phyloP scores from a whole-genome alignment of 2,329 filamentous ascomycete species.

The Fusarium ambrosium region DNA sequence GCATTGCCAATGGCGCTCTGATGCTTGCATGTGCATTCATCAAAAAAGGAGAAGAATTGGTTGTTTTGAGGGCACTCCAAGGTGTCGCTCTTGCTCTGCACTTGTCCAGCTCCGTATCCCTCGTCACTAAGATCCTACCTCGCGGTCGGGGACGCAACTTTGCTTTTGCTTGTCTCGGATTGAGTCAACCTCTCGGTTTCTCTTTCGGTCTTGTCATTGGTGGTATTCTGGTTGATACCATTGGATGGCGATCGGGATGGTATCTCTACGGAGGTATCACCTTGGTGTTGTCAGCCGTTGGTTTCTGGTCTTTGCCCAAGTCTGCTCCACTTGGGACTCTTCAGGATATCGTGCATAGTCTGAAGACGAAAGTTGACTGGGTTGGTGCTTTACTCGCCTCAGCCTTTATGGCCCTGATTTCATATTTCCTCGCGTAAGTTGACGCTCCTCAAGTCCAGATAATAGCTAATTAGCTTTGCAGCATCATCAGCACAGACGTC shows the following conservation, averaged over 20 bases:
- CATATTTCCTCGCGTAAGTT: conserved; percentile 66
- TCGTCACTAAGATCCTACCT: conserved; percentile 51
- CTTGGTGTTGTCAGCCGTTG: conserved; percentile 52
- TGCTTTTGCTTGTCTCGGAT: conserved; percentile 59
- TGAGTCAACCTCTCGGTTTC: conserved; percentile 63
- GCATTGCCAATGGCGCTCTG: conserved; percentile 47
- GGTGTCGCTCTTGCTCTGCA: conserved; percentile 55
- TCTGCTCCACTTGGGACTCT: conserved; percentile 42
- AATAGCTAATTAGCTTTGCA: conserved; percentile 22
- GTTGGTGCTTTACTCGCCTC: conserved; percentile 63
- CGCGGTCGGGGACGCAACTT: conserved; percentile 55
- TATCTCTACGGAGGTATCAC: conserved; percentile 56
- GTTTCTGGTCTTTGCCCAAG: conserved; percentile 54
- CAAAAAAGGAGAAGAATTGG: conserved; percentile 50
- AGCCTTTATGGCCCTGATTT: conserved; percentile 61
- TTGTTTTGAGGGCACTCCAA: conserved; percentile 56
- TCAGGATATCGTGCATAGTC: conserved; percentile 36
- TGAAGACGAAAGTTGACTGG: conserved; percentile 65
- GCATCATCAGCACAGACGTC: conserved; percentile 55
- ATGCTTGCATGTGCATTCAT: conserved; percentile 51
- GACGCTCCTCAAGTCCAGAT: neutral
- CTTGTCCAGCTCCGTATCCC: conserved; percentile 52
- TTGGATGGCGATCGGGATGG: conserved; percentile 64
- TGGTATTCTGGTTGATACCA: conserved; percentile 61
- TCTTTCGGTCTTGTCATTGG: conserved; percentile 64